Evolutionary conservation across 1,139 yeast species (phyloP).

Genomic region (Magnusiomyces fungicola): DNA sequence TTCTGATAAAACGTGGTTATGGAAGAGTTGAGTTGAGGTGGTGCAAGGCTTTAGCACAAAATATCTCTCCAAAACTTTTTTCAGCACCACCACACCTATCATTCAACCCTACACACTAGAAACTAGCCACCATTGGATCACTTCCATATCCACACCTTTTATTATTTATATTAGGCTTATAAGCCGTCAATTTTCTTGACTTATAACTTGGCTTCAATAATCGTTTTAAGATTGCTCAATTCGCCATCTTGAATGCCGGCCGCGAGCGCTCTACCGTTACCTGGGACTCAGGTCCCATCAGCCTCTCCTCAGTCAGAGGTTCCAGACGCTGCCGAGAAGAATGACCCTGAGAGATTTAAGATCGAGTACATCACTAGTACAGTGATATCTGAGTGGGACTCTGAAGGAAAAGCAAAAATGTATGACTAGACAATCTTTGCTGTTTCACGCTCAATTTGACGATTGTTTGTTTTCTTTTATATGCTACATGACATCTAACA

Average conservation of each 20-base stretch:
- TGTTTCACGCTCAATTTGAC: background rate
- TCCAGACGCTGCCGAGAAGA: background rate
- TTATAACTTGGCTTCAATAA: background rate
- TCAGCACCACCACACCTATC: conserved; percentile 1
- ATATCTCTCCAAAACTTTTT: background rate
- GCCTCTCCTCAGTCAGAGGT: background rate
- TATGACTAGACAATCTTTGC: conserved; percentile 12
- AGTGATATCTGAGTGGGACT: conserved; percentile 19
- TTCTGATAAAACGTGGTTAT: too few species aligned
- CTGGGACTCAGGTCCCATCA: background rate
- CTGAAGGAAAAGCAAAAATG: conserved; percentile 17
- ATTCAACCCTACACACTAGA: too few species aligned
- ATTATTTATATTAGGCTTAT: background rate
- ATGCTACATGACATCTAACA: background rate
- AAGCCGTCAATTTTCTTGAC: too few species aligned
- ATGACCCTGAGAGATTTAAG: conserved; percentile 8
- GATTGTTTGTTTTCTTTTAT: background rate
- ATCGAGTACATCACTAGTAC: conserved; percentile 16
- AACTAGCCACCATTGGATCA: background rate
- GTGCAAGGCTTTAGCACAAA: background rate
- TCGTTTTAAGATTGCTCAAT: background rate
- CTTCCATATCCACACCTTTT: background rate
- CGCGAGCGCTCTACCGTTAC: background rate
- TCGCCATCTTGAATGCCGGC: background rate
- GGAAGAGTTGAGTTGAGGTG: too few species aligned